These are phyloP conservation scores for Lophiostoma macrostomum DNA, from an alignment of 495 filamentous ascomycete species.

Conservation along the genomic window DNA sequence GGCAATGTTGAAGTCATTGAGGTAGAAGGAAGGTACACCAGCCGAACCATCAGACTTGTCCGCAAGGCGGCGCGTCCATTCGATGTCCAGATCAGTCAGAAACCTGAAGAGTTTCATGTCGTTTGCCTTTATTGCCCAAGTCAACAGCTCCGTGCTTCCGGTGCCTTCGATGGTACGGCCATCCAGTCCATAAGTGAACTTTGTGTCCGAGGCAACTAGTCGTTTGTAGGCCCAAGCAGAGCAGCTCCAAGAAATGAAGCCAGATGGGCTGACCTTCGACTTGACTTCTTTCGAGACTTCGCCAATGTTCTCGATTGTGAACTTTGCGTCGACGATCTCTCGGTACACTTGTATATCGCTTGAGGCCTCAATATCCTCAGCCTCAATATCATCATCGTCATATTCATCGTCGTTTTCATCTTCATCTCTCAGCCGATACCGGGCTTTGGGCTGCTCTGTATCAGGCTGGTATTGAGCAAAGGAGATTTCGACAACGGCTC, in stretches of 20 bases:
- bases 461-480: constrained; percentile 60
- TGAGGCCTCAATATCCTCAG: constrained; percentile 36
- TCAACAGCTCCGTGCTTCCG: not conserved
- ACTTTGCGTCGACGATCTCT: constrained; percentile 56
- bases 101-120: constrained; percentile 46
- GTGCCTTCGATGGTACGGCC: constrained; percentile 1
- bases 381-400: constrained; percentile 43
- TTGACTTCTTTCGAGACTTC: constrained; percentile 61
- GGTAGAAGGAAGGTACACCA: constrained; percentile 29
- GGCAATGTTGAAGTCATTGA: constrained; percentile 40
- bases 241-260: constrained; percentile 43
- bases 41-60: constrained; percentile 26
- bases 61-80: constrained; percentile 15
- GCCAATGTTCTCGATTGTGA: constrained; percentile 70
- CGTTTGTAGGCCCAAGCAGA: constrained; percentile 40
- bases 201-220: not conserved
- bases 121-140: constrained; percentile 41
- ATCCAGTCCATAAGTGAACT: constrained; percentile 2
- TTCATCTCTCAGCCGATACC: constrained; percentile 31
- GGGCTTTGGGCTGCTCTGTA: constrained; percentile 28
- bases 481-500: constrained; percentile 62
- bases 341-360: constrained; percentile 45
- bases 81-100: constrained; percentile 45
- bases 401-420: constrained; percentile 47
- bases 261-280: constrained; percentile 52